phyloP scores from a whole-genome alignment of 1,284 basidiomycete genomes.

The Cryptococcus sp. region DNA sequence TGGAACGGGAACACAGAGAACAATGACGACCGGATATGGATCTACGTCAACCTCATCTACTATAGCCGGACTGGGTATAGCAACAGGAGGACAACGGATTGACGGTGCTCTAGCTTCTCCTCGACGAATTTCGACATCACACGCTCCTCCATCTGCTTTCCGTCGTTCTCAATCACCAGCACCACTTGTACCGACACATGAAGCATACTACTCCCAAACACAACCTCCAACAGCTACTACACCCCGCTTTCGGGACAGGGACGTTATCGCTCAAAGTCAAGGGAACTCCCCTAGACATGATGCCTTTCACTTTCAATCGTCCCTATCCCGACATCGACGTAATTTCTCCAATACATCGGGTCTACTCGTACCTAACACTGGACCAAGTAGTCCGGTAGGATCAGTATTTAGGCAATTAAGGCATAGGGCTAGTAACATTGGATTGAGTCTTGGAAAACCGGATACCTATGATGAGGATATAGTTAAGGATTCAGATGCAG shows the following conservation, averaged over 20 bases:
- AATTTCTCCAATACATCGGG: neutral
- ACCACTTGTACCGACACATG: conserved; percentile 14
- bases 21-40: conserved; percentile 14
- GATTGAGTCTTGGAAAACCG: conserved; percentile 26
- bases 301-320: neutral
- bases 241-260: conserved; percentile 20
- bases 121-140: conserved; percentile 13
- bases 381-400: conserved; percentile 19
- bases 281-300: neutral
- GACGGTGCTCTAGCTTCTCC: conserved; percentile 12
- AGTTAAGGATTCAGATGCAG: conserved; percentile 30
- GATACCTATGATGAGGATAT: conserved; percentile 26
- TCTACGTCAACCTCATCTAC: conserved; percentile 8
- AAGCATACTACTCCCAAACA: conserved; percentile 21
- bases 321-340: neutral
- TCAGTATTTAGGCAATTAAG: conserved; percentile 28
- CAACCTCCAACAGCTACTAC: conserved; percentile 25
- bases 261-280: neutral
- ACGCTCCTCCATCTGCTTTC: conserved; percentile 1
- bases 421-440: conserved; percentile 33
- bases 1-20: conserved; percentile 2
- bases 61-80: conserved; percentile 6
- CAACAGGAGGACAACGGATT: neutral
- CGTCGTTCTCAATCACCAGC: conserved; percentile 7
- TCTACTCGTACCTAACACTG: neutral